Evolutionary conservation across 768 basidiomycete genomes (phyloP), one percentile per base, ranked within the genome.

Genomic region (Lactarius trivialis): DNA sequence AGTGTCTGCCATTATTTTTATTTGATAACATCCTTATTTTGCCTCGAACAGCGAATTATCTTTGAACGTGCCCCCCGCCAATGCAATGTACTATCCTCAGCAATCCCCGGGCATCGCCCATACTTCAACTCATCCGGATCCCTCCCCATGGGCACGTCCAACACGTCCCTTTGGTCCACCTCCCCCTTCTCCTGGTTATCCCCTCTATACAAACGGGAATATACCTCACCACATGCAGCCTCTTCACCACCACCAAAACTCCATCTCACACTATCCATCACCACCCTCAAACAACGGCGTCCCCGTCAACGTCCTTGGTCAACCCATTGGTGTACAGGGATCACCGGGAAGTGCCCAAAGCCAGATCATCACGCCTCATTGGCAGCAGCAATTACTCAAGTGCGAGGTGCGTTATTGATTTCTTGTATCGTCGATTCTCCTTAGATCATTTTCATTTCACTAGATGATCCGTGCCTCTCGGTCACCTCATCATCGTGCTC

Each of bases 321-420:
- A 66, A 59, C 39, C 64, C 15, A 34, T 66, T 14, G 58, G 61
- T n/a, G 61, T 67, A 26, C 67, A 67, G 58, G 61, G 61, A 2
- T 67, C 67, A 32, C 67, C 67, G 39, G 65, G 65, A 39, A 66
- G 65, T 24, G 74, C 75, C 33, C 72, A 73, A 14, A 79, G 81
- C 56, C 86, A 85, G 74, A 81, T 87, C 67, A 84, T 92, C 69
- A 85, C 84, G 21, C 83, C 85, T 2, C 91, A 93, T 65, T 97
- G 94, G 94, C 92, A 95, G 71, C 86, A 94, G 71, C 94, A 97
- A 77, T 76, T 97, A 67, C 78, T 94, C 71, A 92, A 93, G 73
- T 94, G 85, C 72, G 93, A 96, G 79, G 94, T 93, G 73, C 69
- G 88, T 83, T 58, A 51, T 62, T 54, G 52, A 58, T 68, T 66